These are phyloP conservation scores for Torulaspora indica DNA, from an alignment of 805 yeast genomes.

Conservation along the genomic window DNA sequence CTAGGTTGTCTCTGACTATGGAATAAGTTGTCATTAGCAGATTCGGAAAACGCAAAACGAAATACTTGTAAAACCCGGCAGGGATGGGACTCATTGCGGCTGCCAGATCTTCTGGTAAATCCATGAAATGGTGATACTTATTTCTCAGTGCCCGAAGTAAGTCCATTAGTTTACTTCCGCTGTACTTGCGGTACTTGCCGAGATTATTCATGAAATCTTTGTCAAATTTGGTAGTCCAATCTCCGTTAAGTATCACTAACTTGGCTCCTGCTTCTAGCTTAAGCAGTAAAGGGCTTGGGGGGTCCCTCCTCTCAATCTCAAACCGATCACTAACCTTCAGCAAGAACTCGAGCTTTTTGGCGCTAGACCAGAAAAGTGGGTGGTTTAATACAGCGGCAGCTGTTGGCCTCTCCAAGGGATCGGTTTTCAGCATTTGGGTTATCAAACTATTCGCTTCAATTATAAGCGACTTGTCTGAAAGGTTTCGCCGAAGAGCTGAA, in stretches of 20 bases:
- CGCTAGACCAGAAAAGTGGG: slow-evolving; percentile 81
- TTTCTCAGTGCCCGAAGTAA: slow-evolving; percentile 83
- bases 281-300: slow-evolving; percentile 57
- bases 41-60: slow-evolving; percentile 69
- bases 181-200: slow-evolving; percentile 88
- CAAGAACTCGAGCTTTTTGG: slow-evolving; percentile 74
- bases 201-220: slow-evolving; percentile 69
- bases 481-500: slow-evolving; percentile 35
- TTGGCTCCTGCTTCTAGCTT: slow-evolving; percentile 51
- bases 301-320: slow-evolving; percentile 78
- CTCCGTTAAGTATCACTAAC: slow-evolving; percentile 51
- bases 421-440: slow-evolving; percentile 58
- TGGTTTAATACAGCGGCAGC: slow-evolving; percentile 66
- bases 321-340: slow-evolving; percentile 86
- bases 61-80: slow-evolving; percentile 76
- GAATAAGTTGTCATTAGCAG: slow-evolving; percentile 70
- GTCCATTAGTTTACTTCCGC: slow-evolving; percentile 74
- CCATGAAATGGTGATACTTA: slow-evolving; percentile 92
- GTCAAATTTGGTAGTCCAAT: slow-evolving; percentile 79
- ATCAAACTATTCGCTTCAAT: slow-evolving; percentile 72
- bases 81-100: slow-evolving; percentile 73
- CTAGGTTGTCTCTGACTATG: slow-evolving; percentile 52
- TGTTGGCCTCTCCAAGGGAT: slow-evolving; percentile 69
- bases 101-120: slow-evolving; percentile 65
- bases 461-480: slow-evolving; percentile 28